Base-by-base conservation (phyloP, 768 basidiomycete species). In the Leccinum aurantiacum region DNA sequence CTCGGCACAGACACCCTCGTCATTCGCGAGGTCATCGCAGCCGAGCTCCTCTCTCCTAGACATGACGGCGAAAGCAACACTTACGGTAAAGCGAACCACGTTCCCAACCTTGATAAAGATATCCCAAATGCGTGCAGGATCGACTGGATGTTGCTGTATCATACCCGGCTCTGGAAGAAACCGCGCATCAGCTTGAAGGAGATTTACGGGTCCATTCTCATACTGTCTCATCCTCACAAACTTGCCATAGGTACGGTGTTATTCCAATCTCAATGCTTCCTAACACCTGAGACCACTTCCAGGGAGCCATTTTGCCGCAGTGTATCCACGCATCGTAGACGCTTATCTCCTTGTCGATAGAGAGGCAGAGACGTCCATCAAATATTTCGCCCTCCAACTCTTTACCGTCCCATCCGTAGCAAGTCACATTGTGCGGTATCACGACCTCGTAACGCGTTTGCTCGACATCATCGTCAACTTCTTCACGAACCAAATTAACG, bases 291-390 rank as follows among this genome's bases (percentile, higher is more conserved):
- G n/a, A 11, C 47, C 14, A 15, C 46, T 52, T 25, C 14, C 58
- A 95, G 93, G 91, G 11, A 85, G 88, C 6, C 90, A 89, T 65
- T 94, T 95, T 71, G 89, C 92, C 0, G 83, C 82, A 56, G 86
- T 93, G 10, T 99, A 98, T 74, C 88, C 88, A 58, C 82, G 88
- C 65, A 80, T 98, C 53, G 90, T 95, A 65, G 92, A 96, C 65
- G 85, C 93, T 2, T 98, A 95, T 75, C 85, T 98, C 9, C 85
- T 96, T 49, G 85, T 91, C 22, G 97, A 98, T 66, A 84, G 95
- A 13, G 96, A 99, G 71, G 89, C 92, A 1, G 97, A 99, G 71
- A 93, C 93, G 7, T 95, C 92, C 15, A 90, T 98, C 78, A 91
- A 95, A 68, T 94, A 93, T 70, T 91, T 96, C 62, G 90, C 93